phyloP scores from a whole-genome alignment of 2,329 filamentous ascomycete genomes.

The Rutstroemia sydowiana region DNA sequence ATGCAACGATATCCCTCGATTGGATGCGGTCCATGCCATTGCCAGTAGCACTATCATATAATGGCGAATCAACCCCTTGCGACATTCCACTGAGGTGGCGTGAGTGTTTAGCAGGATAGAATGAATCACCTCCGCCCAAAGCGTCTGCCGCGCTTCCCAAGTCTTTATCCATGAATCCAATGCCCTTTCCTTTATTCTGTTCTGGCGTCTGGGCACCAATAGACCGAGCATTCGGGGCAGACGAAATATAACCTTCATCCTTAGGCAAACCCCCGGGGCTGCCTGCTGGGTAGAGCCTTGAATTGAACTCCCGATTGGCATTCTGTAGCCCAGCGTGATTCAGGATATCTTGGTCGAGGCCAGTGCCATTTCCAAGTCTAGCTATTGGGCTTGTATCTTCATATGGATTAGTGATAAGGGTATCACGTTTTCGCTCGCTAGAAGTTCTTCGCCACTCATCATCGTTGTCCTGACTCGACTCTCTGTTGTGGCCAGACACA shows the following conservation, averaged over 20 bases:
- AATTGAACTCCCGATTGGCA: conserved; percentile 35
- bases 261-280: conserved; percentile 54
- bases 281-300: conserved; percentile 31
- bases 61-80: conserved; percentile 79
- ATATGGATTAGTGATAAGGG: conserved; percentile 59
- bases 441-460: conserved; percentile 59
- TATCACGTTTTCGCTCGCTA: conserved; percentile 57
- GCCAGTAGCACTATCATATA: conserved; percentile 86
- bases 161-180: conserved; percentile 45
- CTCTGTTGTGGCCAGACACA: conserved; percentile 45
- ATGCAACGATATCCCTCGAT: conserved; percentile 89
- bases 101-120: conserved; percentile 46
- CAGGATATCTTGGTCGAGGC: conserved; percentile 39
- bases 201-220: conserved; percentile 40
- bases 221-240: conserved; percentile 48
- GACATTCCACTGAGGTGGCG: conserved; percentile 83
- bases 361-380: conserved; percentile 27
- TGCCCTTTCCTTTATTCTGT: conserved; percentile 36
- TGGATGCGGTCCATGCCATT: conserved; percentile 86
- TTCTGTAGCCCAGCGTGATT: conserved; percentile 29
- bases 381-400: conserved; percentile 57
- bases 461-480: conserved; percentile 49
- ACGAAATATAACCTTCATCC: conserved; percentile 91
- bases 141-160: conserved; percentile 43
- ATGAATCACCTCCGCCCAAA: conserved; percentile 56